Evolutionary conservation across 1,139 yeast genomes (phyloP).

Genomic region (Blastobotrys illinoisensis): DNA sequence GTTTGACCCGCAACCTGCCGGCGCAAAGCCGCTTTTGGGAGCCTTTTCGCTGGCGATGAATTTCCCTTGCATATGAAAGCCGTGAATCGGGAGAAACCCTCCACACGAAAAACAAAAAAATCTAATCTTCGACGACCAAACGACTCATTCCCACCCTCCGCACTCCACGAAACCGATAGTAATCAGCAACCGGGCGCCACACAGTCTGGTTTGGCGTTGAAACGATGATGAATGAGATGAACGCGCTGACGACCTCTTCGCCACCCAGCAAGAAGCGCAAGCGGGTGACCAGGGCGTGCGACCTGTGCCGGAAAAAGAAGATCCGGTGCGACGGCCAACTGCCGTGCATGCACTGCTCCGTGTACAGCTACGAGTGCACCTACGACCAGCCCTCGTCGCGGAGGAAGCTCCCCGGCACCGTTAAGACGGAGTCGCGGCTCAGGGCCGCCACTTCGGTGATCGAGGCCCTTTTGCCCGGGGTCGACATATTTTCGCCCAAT

Average conservation of each 20-base stretch:
- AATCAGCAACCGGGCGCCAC: too few relatives aligned
- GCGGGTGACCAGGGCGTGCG: conserved; percentile 81
- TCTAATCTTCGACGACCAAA: background rate
- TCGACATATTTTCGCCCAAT: conserved; percentile 44
- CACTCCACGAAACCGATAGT: too few relatives aligned
- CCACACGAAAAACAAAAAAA: background rate
- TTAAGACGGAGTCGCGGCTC: conserved; percentile 34
- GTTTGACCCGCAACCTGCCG: background rate
- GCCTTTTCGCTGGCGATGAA: too few relatives aligned
- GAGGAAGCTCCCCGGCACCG: conserved; percentile 39
- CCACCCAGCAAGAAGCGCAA: conserved; percentile 47
- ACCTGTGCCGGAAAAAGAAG: conserved; percentile 65
- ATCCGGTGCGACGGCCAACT: conserved; percentile 85
- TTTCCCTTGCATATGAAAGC: background rate
- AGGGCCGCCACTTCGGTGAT: conserved; percentile 36
- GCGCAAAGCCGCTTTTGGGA: background rate
- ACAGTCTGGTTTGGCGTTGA: background rate
- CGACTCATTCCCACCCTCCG: too few relatives aligned
- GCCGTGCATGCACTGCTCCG: conserved; percentile 88
- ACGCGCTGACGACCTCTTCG: background rate
- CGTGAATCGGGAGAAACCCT: background rate
- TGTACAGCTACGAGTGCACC: conserved; percentile 72
- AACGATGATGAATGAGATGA: background rate
- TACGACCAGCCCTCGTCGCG: conserved; percentile 73
- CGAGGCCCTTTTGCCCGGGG: conserved; percentile 46